Conservation (phyloP, 2,329 filamentous ascomycete genomes). For the Aspergillus sojae region DNA sequence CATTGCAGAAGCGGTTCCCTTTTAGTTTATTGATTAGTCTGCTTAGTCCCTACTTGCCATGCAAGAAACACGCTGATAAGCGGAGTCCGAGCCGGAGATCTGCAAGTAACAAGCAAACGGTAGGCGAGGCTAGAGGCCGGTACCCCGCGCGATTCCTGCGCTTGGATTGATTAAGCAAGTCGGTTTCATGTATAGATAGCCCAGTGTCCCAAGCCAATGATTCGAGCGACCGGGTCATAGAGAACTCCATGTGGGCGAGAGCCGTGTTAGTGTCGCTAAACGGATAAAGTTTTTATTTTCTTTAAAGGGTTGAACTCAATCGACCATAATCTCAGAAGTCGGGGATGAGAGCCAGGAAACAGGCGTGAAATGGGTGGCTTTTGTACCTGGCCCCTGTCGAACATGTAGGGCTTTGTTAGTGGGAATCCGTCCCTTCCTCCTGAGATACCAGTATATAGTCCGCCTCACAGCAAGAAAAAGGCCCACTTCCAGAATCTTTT, state of each 20-base stretch:
- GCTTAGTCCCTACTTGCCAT: not conserved
- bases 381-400: not conserved
- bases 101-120: not conserved
- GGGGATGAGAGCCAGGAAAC: not conserved
- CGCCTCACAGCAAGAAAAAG: not conserved
- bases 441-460: not conserved
- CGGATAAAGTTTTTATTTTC: not conserved
- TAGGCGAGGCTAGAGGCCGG: not conserved
- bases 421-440: not conserved
- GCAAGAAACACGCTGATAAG: not conserved
- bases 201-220: not conserved
- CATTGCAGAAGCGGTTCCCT: not conserved
- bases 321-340: not conserved
- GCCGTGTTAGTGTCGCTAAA: not conserved
- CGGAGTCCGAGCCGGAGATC: constrained; percentile 3
- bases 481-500: not conserved
- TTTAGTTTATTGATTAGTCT: not conserved
- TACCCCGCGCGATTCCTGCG: not conserved
- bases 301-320: not conserved
- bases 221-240: not conserved
- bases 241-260: not conserved
- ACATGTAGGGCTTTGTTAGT: not conserved
- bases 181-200: not conserved
- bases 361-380: not conserved
- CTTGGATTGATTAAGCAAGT: not conserved